phyloP scores from a whole-genome alignment of 1,284 basidiomycete species.

The Testicularia cyperi region DNA sequence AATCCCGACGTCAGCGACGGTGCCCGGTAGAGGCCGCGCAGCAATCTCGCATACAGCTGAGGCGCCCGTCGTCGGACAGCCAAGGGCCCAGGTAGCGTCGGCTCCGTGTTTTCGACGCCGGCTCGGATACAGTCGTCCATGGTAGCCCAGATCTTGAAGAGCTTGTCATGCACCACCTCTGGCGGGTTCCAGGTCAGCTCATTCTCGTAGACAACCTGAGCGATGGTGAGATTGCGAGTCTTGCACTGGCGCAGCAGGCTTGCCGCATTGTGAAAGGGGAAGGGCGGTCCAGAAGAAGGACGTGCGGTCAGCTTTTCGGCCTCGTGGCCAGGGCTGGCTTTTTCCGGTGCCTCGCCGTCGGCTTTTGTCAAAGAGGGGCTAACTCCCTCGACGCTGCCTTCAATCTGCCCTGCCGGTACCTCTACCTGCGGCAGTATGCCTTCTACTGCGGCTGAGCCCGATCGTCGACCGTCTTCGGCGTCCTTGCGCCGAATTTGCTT shows the following conservation, averaged over 20 bases:
- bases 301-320: slow-evolving; percentile 12
- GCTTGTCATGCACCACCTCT: slow-evolving; percentile 48
- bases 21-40: slow-evolving; percentile 70
- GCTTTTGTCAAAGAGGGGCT: no score
- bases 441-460: slow-evolving; percentile 47
- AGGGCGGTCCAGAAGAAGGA: slow-evolving; percentile 67
- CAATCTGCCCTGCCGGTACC: background rate
- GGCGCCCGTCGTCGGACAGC: slow-evolving; percentile 49
- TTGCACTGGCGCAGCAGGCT: slow-evolving; percentile 74
- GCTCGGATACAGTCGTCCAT: slow-evolving; percentile 92
- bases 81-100: slow-evolving; percentile 79
- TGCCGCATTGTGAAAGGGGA: slow-evolving; percentile 79
- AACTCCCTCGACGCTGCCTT: no score
- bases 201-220: slow-evolving; percentile 83
- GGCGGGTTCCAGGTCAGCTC: slow-evolving; percentile 66
- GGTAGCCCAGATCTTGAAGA: slow-evolving; percentile 73
- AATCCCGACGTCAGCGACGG: slow-evolving; percentile 6
- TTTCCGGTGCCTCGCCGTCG: no score
- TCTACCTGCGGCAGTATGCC: slow-evolving; percentile 11
- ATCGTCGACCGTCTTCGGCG: slow-evolving; percentile 72
- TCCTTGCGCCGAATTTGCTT: slow-evolving; percentile 83
- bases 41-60: slow-evolving; percentile 70
- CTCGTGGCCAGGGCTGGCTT: background rate
- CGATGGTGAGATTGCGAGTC: slow-evolving; percentile 73
- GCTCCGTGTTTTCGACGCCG: slow-evolving; percentile 78